Evolutionary conservation across 1,284 basidiomycete genomes (phyloP).

Genomic region (Wallemia hederae): DNA sequence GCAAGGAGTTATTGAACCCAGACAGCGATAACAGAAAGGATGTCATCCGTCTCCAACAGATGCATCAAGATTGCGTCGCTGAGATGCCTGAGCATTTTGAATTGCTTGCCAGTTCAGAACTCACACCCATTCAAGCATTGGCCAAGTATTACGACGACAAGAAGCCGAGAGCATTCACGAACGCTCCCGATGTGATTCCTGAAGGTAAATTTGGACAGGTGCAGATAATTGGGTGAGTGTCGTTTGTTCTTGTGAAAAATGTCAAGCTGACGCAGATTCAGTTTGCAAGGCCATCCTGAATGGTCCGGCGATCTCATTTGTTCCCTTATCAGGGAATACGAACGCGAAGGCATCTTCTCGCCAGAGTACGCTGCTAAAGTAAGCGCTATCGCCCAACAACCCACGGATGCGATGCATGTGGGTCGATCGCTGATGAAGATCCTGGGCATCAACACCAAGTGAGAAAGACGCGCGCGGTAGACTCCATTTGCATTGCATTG

Average conservation of each 20-base stretch:
- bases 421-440: background rate
- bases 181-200: background rate
- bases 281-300: background rate
- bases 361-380: background rate
- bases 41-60: conserved; percentile 9
- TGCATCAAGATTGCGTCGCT: conserved; percentile 9
- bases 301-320: background rate
- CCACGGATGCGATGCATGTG: background rate
- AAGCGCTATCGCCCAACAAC: background rate
- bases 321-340: background rate
- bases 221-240: background rate
- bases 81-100: conserved; percentile 8
- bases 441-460: background rate
- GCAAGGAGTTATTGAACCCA: conserved; percentile 6
- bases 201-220: background rate
- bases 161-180: conserved; percentile 2
- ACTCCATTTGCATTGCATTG: too few relatives aligned
- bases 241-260: too few relatives aligned
- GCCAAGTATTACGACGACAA: conserved; percentile 8
- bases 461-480: too few relatives aligned
- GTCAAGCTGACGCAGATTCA: background rate
- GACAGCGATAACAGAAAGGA: conserved; percentile 4
- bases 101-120: conserved; percentile 8
- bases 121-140: conserved; percentile 8
- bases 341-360: background rate